Evolutionary conservation across 2,329 filamentous ascomycete species (phyloP).

Genomic region (Blumeria graminis): DNA sequence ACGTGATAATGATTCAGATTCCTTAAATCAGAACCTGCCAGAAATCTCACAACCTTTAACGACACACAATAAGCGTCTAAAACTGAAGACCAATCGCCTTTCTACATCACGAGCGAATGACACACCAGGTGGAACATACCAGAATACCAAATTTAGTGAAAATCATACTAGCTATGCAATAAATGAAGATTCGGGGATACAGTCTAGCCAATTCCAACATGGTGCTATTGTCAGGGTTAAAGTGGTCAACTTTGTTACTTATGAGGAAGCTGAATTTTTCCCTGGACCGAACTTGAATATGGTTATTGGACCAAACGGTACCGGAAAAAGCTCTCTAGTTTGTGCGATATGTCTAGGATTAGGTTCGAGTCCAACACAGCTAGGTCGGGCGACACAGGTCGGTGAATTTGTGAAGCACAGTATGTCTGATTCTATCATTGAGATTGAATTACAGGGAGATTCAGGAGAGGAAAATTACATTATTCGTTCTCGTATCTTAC

Average conservation of each 20-base stretch:
- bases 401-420: slow-evolving; percentile 90
- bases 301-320: slow-evolving; percentile 97
- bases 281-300: slow-evolving; percentile 89
- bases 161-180: too few relatives aligned
- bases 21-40: too few relatives aligned
- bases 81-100: too few relatives aligned
- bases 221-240: slow-evolving; percentile 77
- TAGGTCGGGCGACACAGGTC: slow-evolving; percentile 66
- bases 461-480: slow-evolving; percentile 40
- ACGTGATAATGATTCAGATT: too few relatives aligned
- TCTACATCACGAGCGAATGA: too few relatives aligned
- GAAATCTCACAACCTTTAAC: too few relatives aligned
- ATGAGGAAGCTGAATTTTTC: slow-evolving; percentile 73
- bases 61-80: too few relatives aligned
- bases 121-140: too few relatives aligned
- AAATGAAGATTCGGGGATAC: too few relatives aligned
- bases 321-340: slow-evolving; percentile 89
- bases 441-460: slow-evolving; percentile 58
- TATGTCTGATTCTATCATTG: slow-evolving; percentile 50
- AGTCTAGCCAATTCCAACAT: slow-evolving; percentile 18
- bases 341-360: slow-evolving; percentile 89
- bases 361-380: slow-evolving; percentile 56
- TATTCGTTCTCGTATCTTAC: slow-evolving; percentile 51
- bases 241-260: slow-evolving; percentile 80
- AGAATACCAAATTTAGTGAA: too few relatives aligned